Base-by-base conservation (phyloP, 1,284 basidiomycete genomes). In the Cystobasidiaceae sp. region DNA sequence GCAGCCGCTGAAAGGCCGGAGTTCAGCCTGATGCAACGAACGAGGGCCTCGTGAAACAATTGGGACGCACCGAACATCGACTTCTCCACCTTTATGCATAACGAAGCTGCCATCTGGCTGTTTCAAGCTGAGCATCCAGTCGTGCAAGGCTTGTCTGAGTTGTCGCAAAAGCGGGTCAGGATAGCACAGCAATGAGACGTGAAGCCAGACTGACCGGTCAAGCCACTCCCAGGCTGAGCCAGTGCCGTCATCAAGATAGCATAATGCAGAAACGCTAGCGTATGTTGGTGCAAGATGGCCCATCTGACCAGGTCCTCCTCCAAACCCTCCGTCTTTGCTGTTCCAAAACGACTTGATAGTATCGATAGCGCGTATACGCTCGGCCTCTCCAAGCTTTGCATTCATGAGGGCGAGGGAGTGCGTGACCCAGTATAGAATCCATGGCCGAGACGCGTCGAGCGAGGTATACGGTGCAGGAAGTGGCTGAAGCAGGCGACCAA, bases 31-130 rank as follows among this genome's bases (percentile, higher is more conserved):
- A n/a, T n/a, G n/a, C n/a, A n/a, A n/a, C n/a, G n/a, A n/a, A n/a
- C n/a, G n/a, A 32, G n/a, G n/a, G n/a, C n/a, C n/a, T n/a, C 9
- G 32, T 17, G 32, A 13, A 28, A 43, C 11, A 17, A 15, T 34
- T 33, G 64, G 25, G 67, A 76, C 83, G 61, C 70, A 89, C 88
- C 90, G 83, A 25, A 97, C 90, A 73, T 99, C 96, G 9, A 97
- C 87, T 77, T 99, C 94, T 28, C 88, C 91, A 46, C 90, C 84
- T 55, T 85, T 81, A 23, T 91, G 85, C 15, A 98, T 94, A 27
- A 90, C 82, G 76, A 97, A 98, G 0, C 92, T 93, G 0, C 96
- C 96, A 75, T 98, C 93, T 0, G 87, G 84, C 71, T 92, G 88
- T 76, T 99, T 99, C 67, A 97, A 80, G 0, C 88, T 86, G 83